These are phyloP conservation scores for Penicillium lividum DNA, from an alignment of 495 filamentous ascomycete genomes.

Conservation along the genomic window DNA sequence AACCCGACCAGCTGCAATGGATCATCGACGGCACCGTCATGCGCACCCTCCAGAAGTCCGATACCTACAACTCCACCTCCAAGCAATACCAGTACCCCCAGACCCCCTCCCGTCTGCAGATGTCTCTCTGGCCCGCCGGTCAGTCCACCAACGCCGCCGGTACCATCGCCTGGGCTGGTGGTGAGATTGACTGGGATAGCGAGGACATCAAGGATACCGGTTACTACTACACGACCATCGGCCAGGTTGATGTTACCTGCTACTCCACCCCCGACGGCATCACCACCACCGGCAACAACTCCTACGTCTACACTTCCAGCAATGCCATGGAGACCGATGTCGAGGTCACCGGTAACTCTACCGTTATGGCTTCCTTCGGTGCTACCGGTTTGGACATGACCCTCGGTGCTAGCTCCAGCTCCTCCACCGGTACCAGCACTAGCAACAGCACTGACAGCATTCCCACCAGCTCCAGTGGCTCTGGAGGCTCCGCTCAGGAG, in stretches of 20 bases:
- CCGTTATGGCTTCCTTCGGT: constrained; percentile 75
- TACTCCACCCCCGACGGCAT: constrained; percentile 70
- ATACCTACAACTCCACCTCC: constrained; percentile 81
- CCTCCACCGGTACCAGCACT: constrained; percentile 25
- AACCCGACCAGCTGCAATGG: constrained; percentile 82
- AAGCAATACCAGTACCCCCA: constrained; percentile 89
- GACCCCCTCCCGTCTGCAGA: constrained; percentile 87
- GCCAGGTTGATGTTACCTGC: constrained; percentile 79
- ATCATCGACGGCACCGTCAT: constrained; percentile 73
- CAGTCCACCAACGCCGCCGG: constrained; percentile 74
- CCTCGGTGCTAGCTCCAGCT: constrained; percentile 32
- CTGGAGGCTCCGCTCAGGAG: constrained; percentile 27
- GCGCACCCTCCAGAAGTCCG: constrained; percentile 69
- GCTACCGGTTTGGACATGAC: constrained; percentile 76
- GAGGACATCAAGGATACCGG: constrained; percentile 76
- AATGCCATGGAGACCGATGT: constrained; percentile 73
- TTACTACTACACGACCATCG: constrained; percentile 86
- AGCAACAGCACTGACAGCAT: constrained; percentile 34
- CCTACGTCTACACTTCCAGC: constrained; percentile 73
- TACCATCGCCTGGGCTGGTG: constrained; percentile 91
- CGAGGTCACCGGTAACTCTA: constrained; percentile 69
- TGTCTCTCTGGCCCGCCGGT: constrained; percentile 96
- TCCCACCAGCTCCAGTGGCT: constrained; percentile 37
- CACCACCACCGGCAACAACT: constrained; percentile 57
- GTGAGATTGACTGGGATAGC: constrained; percentile 82